Percentiles rank a stretch among this genome's conserved stretches.
Evolutionary conservation across 768 basidiomycete species (phyloP).

Genomic region (Podaxis rugospora): DNA sequence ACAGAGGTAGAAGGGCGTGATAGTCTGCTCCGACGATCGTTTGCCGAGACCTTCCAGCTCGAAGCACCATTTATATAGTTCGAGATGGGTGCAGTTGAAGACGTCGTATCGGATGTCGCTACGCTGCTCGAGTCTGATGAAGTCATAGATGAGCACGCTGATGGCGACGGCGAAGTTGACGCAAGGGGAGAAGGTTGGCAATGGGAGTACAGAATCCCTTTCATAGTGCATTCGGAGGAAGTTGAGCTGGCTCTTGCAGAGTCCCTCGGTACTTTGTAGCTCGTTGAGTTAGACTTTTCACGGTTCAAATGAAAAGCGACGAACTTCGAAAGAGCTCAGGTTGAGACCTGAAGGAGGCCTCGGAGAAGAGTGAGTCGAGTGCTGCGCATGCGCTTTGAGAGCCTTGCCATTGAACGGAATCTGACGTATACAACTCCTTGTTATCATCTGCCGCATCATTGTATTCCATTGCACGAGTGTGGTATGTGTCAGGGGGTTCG

Average conservation of each 20-base stretch:
- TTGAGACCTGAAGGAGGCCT: constrained; percentile 8
- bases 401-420: constrained; percentile 20
- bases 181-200: background rate
- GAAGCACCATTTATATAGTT: background rate
- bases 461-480: background rate
- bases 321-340: constrained; percentile 1
- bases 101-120: background rate
- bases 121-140: background rate
- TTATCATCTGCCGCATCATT: background rate
- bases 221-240: background rate
- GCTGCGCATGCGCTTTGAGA: constrained; percentile 19
- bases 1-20: background rate
- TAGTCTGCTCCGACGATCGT: background rate
- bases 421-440: background rate
- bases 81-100: background rate
- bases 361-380: constrained; percentile 17
- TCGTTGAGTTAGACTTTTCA: background rate
- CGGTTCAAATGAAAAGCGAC: background rate
- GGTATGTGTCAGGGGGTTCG: background rate
- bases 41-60: background rate
- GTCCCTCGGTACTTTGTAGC: background rate
- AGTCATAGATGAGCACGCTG: background rate
- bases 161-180: background rate
- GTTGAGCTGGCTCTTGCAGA: background rate
- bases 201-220: background rate